Conservation (phyloP, 441 rosid species). For the Aleurites moluccanus region DNA sequence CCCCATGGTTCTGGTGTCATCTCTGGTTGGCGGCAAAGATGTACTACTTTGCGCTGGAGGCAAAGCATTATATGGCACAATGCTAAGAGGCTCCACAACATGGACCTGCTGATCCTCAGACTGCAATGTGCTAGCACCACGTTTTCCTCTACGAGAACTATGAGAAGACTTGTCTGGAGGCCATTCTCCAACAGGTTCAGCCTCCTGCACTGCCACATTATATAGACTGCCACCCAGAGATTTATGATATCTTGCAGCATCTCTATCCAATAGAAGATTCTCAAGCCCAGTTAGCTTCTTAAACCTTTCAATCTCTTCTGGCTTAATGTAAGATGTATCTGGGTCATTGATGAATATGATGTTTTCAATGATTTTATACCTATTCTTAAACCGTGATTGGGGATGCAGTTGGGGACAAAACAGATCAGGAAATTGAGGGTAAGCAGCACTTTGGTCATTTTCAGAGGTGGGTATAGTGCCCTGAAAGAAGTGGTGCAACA, state of each 20-base stretch:
- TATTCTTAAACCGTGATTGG: slow-evolving; percentile 21
- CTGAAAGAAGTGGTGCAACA: too few relatives aligned
- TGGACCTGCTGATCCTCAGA: slow-evolving; percentile 17
- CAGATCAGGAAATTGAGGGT: slow-evolving; percentile 39
- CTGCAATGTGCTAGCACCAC: slow-evolving; percentile 1
- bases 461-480: slow-evolving; percentile 16
- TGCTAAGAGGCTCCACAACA: slow-evolving; percentile 25
- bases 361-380: slow-evolving; percentile 28
- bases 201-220: slow-evolving; percentile 8
- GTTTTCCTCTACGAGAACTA: slow-evolving; percentile 6
- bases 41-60: not conserved
- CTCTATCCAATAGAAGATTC: slow-evolving; percentile 17
- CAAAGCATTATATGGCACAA: not conserved
- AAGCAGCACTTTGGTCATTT: not conserved
- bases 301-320: slow-evolving; percentile 36
- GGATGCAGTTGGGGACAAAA: too few relatives aligned
- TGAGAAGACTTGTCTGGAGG: not conserved
- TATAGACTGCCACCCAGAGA: not conserved
- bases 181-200: slow-evolving; percentile 18
- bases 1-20: slow-evolving; percentile 12
- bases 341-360: slow-evolving; percentile 41
- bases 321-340: slow-evolving; percentile 33
- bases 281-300: slow-evolving; percentile 25
- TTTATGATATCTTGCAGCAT: slow-evolving; percentile 21
- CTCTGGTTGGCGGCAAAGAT: slow-evolving; percentile 12